phyloP scores from a whole-genome alignment of 2,329 filamentous ascomycete species.

The Aureobasidium uvarum region DNA sequence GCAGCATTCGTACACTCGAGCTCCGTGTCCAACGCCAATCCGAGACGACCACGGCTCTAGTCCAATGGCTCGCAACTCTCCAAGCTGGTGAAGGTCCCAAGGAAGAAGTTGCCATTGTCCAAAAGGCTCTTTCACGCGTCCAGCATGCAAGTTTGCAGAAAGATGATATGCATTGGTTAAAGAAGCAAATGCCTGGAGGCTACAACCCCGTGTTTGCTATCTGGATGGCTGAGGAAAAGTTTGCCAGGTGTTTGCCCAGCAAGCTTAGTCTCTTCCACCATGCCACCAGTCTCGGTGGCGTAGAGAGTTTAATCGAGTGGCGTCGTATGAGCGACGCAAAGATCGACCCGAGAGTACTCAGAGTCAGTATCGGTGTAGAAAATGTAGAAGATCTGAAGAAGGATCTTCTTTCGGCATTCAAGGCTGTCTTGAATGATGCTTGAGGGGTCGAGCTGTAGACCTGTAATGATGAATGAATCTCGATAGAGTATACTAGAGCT shows the following conservation, averaged over 20 bases:
- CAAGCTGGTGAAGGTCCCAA: slow-evolving; percentile 42
- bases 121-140: slow-evolving; percentile 59
- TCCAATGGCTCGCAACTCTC: slow-evolving; percentile 65
- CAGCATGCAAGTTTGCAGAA: slow-evolving; percentile 78
- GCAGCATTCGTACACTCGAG: slow-evolving; percentile 82
- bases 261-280: slow-evolving; percentile 85
- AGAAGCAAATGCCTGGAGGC: slow-evolving; percentile 84
- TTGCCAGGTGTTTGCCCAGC: slow-evolving; percentile 70
- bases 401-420: slow-evolving; percentile 68
- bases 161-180: slow-evolving; percentile 67
- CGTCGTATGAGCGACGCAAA: slow-evolving; percentile 76
- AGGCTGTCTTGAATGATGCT: slow-evolving; percentile 45
- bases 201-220: slow-evolving; percentile 88
- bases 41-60: slow-evolving; percentile 65
- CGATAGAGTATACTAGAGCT: not conserved
- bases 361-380: slow-evolving; percentile 86
- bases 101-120: slow-evolving; percentile 49
- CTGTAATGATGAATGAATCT: not conserved
- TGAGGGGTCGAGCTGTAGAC: not conserved
- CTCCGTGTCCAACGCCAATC: slow-evolving; percentile 77
- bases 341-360: slow-evolving; percentile 69
- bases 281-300: slow-evolving; percentile 88
- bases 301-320: slow-evolving; percentile 97
- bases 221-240: slow-evolving; percentile 57
- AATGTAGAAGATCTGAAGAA: slow-evolving; percentile 76